Evolutionary conservation across 2,329 filamentous ascomycete species (phyloP).

Genomic region (Scedosporium aurantiacum): DNA sequence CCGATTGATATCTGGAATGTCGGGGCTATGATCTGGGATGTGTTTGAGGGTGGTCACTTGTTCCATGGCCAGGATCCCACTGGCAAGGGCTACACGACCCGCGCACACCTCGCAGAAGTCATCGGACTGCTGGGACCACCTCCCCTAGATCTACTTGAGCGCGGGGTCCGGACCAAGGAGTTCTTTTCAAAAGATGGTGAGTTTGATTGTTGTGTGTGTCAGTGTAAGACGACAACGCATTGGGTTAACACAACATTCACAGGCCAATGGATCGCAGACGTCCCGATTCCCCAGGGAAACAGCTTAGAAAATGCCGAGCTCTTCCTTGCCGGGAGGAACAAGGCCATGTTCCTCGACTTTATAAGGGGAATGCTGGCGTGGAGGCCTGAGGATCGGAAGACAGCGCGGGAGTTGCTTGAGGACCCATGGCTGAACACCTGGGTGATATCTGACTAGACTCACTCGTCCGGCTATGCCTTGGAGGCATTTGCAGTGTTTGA

Average conservation of each 20-base stretch:
- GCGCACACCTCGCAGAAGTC: conserved; percentile 18
- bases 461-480: not conserved
- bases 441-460: not conserved
- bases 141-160: conserved; percentile 14
- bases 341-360: conserved; percentile 17
- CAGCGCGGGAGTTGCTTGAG: conserved; percentile 18
- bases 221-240: no score
- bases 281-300: conserved; percentile 9
- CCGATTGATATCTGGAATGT: conserved; percentile 17
- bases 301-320: conserved; percentile 8
- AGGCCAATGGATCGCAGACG: conserved; percentile 11
- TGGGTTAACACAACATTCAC: no score
- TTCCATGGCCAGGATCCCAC: conserved; percentile 12
- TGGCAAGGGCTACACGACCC: conserved; percentile 14
- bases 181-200: conserved; percentile 13
- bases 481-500: not conserved
- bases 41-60: conserved; percentile 18
- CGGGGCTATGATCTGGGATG: conserved; percentile 19
- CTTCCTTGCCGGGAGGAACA: conserved; percentile 13
- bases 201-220: not conserved
- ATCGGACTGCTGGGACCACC: conserved; percentile 18
- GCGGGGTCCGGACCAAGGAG: conserved; percentile 11
- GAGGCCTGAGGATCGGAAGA: conserved; percentile 18
- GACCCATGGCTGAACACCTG: conserved; percentile 16
- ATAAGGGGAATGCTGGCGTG: conserved; percentile 18